Percentiles rank a stretch among this genome's conserved stretches.
Conservation (phyloP, 495 filamentous ascomycete genomes). For the Penicillium waksmanii region DNA sequence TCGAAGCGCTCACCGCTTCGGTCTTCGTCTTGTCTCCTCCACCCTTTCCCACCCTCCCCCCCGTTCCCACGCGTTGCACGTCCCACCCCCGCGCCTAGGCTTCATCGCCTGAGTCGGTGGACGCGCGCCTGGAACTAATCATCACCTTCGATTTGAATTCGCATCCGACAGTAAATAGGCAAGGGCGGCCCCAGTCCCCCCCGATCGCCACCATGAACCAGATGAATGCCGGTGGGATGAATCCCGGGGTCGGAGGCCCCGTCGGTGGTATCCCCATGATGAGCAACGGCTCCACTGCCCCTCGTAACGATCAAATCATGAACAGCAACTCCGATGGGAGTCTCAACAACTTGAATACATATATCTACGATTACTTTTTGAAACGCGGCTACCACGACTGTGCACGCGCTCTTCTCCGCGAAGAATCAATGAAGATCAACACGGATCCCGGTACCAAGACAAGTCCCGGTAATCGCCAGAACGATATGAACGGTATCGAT, state of each 20-base stretch:
- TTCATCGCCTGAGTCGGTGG: constrained; percentile 41
- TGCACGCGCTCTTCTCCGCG: constrained; percentile 69
- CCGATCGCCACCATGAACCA: constrained; percentile 66
- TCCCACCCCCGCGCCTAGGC: constrained; percentile 36
- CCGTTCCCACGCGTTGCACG: constrained; percentile 34
- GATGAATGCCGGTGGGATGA: constrained; percentile 70
- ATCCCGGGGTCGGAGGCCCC: constrained; percentile 61
- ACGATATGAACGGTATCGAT: constrained; percentile 77
- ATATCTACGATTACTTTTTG: constrained; percentile 96
- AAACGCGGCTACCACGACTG: constrained; percentile 79
- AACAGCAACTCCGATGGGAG: constrained; percentile 49
- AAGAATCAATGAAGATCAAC: constrained; percentile 51
- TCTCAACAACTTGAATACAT: constrained; percentile 91
- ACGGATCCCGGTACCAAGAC: constrained; percentile 65
- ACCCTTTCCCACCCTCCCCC: not conserved
- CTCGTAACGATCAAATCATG: constrained; percentile 48
- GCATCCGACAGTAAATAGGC: constrained; percentile 31
- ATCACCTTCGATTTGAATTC: constrained; percentile 26
- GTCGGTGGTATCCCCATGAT: constrained; percentile 74
- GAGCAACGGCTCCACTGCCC: constrained; percentile 63
- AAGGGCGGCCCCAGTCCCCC: constrained; percentile 42
- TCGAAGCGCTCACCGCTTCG: constrained; percentile 27
- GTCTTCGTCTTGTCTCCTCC: not conserved
- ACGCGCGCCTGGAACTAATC: constrained; percentile 38
- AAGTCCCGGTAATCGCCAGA: constrained; percentile 59